phyloP scores from a whole-genome alignment of 2,329 filamentous ascomycete species.

The Aspergillus sp. region DNA sequence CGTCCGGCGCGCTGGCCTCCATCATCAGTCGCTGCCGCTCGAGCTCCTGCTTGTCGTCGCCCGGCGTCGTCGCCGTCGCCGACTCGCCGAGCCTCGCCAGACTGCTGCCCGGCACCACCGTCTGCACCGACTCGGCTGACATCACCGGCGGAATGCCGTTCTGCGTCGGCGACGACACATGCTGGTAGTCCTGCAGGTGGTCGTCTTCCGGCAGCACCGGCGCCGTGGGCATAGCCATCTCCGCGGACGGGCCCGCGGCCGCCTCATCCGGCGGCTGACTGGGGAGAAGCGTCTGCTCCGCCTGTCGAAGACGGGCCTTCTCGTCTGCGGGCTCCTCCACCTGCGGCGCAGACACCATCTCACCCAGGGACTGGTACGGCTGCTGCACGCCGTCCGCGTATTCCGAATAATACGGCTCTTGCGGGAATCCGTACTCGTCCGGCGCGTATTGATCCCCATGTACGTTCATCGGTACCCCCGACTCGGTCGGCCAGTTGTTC shows the following conservation, averaged over 20 bases:
- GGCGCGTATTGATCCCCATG: constrained; percentile 18
- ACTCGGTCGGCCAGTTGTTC: constrained; percentile 23
- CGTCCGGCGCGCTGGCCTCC: constrained; percentile 62
- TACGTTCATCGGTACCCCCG: constrained; percentile 16
- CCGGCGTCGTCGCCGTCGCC: constrained; percentile 30
- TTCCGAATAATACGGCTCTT: constrained; percentile 28
- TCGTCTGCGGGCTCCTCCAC: constrained; percentile 68
- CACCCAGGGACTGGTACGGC: constrained; percentile 21
- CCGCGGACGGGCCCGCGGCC: constrained; percentile 47
- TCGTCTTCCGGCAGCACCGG: constrained; percentile 50
- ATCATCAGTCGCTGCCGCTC: constrained; percentile 64
- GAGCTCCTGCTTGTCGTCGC: constrained; percentile 77
- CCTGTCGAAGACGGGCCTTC: constrained; percentile 75
- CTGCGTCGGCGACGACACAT: constrained; percentile 22
- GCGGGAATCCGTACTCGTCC: constrained; percentile 25
- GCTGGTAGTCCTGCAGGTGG: constrained; percentile 50
- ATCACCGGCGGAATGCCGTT: constrained; percentile 23
- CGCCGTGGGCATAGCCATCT: constrained; percentile 41
- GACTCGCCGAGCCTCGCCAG: constrained; percentile 43
- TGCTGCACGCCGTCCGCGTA: constrained; percentile 26
- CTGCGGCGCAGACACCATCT: constrained; percentile 44
- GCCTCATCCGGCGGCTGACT: constrained; percentile 66
- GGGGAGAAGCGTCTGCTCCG: constrained; percentile 76
- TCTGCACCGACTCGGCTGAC: constrained; percentile 32
- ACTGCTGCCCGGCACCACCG: constrained; percentile 31